Base-by-base conservation (phyloP, 345 rosid species). In the Gossypium ekmanianum region DNA sequence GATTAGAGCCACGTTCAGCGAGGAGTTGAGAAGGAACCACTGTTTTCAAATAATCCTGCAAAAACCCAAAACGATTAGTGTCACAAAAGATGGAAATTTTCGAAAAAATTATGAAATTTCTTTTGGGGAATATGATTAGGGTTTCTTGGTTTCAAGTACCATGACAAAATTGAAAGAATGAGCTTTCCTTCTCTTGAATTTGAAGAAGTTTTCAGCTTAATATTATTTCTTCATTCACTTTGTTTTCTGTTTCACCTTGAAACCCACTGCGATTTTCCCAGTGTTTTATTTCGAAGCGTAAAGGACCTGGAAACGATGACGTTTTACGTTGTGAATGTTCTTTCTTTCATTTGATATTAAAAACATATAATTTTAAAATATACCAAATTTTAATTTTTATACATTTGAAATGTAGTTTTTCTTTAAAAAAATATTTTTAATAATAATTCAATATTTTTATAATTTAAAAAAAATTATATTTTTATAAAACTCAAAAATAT, bases 21-120 rank as follows among this genome's bases (percentile, higher is more conserved):
- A 95, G 74, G 61, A 95, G 89, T 76, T 95, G 98, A 57, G 97
- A 93, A 16, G 99, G 98, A 3, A 87, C 86, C 79, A 89, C 97
- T 16, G 99, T 85, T 82, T 88, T 95, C 90, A 95, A 77, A 88
- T 95, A 91, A 85, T 95, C 99, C 99, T 93, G 88, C 75, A 64
- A 76, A 41, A n/a, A 17, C 62, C 11, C 7, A 64, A 20, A 9
- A 8, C n/a, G 9, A 45, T 48, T 39, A 20, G 34, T 9, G 11
- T 14, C 67, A 34, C 63, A 79, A 29, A 70, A 64, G 27, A 44
- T 20, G 3, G 7, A 66, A 48, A 7, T 2, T 18, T 56, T 56
- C 61, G 6, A n/a, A 5, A 34, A 34, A 34, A 0, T 4, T 5
- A 34, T 34, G 41, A 34, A 34, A 7, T 34, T 5, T 34, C 41